These are phyloP conservation scores for Verticillium isaacii DNA, from an alignment of 2,329 filamentous ascomycete genomes.

Conservation along the genomic window DNA sequence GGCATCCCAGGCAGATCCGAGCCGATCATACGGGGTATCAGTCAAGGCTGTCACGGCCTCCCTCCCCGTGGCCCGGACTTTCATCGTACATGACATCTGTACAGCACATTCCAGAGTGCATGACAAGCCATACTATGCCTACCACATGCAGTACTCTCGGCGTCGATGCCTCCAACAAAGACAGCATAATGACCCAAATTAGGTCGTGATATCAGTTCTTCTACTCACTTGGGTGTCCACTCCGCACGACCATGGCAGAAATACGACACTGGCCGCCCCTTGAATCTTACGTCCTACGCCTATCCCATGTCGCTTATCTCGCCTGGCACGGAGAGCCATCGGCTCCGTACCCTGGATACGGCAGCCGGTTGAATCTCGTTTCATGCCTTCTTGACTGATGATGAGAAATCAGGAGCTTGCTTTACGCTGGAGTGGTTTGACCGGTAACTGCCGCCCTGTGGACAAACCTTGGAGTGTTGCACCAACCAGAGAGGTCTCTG, in stretches of 20 bases:
- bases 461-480: background rate
- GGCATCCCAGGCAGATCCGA: background rate
- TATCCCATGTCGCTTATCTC: background rate
- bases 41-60: background rate
- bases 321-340: background rate
- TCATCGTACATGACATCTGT: background rate
- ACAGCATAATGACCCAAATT: background rate
- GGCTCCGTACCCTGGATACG: background rate
- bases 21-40: background rate
- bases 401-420: background rate
- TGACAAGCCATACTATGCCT: background rate
- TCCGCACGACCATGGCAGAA: background rate
- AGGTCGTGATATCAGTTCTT: background rate
- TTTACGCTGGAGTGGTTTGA: background rate
- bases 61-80: background rate
- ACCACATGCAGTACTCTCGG: background rate
- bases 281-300: background rate
- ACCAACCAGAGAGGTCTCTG: background rate
- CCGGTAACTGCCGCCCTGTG: background rate
- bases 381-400: background rate
- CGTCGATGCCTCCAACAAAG: background rate
- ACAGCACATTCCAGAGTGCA: background rate
- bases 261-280: background rate
- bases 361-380: background rate
- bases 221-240: background rate